These are phyloP conservation scores for Ettlia oleoabundans DNA, from an alignment of 139 green algal genomes.

Conservation along the genomic window DNA sequence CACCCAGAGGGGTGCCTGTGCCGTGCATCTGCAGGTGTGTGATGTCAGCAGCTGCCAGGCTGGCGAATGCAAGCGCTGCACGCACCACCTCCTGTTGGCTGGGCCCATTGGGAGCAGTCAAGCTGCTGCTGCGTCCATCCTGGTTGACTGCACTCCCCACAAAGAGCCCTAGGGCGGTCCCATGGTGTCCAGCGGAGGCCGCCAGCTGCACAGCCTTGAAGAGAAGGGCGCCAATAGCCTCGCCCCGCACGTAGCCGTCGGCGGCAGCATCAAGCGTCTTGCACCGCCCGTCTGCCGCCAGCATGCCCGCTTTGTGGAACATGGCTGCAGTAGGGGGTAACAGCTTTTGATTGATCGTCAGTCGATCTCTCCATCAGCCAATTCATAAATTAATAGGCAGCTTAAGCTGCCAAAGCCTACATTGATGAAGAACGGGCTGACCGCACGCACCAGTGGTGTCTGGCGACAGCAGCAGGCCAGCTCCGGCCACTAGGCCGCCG, in stretches of 20 bases:
- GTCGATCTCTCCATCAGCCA: background rate
- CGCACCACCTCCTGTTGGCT: conserved; percentile 64
- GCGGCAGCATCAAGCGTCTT: conserved; percentile 83
- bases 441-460: too few relatives aligned
- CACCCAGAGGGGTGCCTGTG: conserved; percentile 82
- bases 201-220: conserved; percentile 12
- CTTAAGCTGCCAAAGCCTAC: too few relatives aligned
- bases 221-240: conserved; percentile 64
- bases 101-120: conserved; percentile 64
- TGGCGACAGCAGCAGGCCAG: conserved; percentile 76
- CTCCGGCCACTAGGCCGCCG: conserved; percentile 62
- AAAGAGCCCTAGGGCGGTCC: conserved; percentile 33
- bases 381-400: too few relatives aligned
- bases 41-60: conserved; percentile 46
- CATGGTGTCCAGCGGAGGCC: background rate
- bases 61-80: conserved; percentile 53
- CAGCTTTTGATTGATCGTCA: background rate
- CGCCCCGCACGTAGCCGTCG: conserved; percentile 85
- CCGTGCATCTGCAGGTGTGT: conserved; percentile 73
- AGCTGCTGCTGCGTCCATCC: conserved; percentile 57
- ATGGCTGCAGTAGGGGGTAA: conserved; percentile 47
- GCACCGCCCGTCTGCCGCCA: conserved; percentile 83
- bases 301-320: conserved; percentile 86
- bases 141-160: conserved; percentile 56
- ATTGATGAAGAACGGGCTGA: too few relatives aligned